Conservation (phyloP, 805 yeast genomes). For the Hanseniaspora pseudoguilliermondii region DNA sequence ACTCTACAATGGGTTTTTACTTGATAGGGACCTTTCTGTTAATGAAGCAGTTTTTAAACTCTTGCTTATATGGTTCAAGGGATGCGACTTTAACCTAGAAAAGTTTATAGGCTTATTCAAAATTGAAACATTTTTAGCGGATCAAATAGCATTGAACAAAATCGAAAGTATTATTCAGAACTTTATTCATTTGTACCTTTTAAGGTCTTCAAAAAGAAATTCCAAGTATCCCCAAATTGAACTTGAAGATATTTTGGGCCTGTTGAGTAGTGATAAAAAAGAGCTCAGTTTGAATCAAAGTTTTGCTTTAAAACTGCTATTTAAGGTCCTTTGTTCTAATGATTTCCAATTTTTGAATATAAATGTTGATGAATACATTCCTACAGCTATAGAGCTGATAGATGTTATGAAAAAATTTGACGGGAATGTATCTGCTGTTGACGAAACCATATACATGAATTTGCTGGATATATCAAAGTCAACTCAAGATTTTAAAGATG, state of each 20-base stretch:
- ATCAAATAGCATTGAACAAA: not conserved
- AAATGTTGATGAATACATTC: not conserved
- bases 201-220: not conserved
- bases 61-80: not conserved
- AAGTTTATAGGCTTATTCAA: slow-evolving; percentile 1
- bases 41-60: slow-evolving; percentile 3
- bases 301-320: not conserved
- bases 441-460: slow-evolving; percentile 2
- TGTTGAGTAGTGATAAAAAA: not conserved
- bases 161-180: slow-evolving; percentile 6
- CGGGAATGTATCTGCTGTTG: not conserved
- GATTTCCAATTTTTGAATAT: not conserved
- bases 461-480: not conserved
- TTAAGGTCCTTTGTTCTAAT: not conserved
- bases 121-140: not conserved
- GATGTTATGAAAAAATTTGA: not conserved
- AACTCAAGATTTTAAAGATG: slow-evolving; percentile 51
- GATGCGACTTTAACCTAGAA: not conserved
- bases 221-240: not conserved
- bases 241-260: not conserved
- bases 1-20: slow-evolving; percentile 8
- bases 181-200: not conserved
- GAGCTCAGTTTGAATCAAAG: not conserved
- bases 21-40: slow-evolving; percentile 6
- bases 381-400: slow-evolving; percentile 9